Conservation (phyloP, 2,329 filamentous ascomycete species). For the Erysiphe pulchra region DNA sequence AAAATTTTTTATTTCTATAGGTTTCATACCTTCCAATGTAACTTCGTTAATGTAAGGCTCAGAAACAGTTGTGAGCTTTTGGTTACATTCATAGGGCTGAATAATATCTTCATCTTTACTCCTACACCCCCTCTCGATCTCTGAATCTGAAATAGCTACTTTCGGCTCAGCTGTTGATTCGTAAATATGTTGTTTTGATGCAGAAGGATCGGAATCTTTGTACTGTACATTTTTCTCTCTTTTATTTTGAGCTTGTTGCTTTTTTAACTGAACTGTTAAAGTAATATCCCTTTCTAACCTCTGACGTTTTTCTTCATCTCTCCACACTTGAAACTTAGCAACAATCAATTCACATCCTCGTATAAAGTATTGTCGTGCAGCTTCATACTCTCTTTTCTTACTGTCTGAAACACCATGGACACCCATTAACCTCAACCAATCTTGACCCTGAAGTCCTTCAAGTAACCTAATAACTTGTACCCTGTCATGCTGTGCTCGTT, state of each 20-base stretch:
- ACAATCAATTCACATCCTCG: slow-evolving; percentile 57
- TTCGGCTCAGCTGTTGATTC: slow-evolving; percentile 14
- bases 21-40: slow-evolving; percentile 20
- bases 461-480: slow-evolving; percentile 40
- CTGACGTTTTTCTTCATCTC: slow-evolving; percentile 63
- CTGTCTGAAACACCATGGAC: slow-evolving; percentile 58
- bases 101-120: slow-evolving; percentile 1
- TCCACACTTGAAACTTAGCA: slow-evolving; percentile 73
- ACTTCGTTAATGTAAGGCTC: not conserved
- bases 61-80: not conserved
- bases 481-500: slow-evolving; percentile 38
- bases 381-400: slow-evolving; percentile 67
- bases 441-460: slow-evolving; percentile 65
- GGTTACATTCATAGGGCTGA: not conserved
- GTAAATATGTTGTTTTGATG: slow-evolving; percentile 41
- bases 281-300: slow-evolving; percentile 51
- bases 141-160: slow-evolving; percentile 5
- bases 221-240: slow-evolving; percentile 18
- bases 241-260: slow-evolving; percentile 16
- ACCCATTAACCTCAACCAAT: slow-evolving; percentile 84
- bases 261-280: slow-evolving; percentile 12
- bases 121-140: slow-evolving; percentile 13
- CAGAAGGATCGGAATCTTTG: slow-evolving; percentile 38
- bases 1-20: slow-evolving; percentile 22
- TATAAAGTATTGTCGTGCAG: slow-evolving; percentile 65